A percentile compares a stretch with the other conserved stretches of the same genome.
These are phyloP conservation scores for Cystobasidium tubakii DNA, from an alignment of 768 basidiomycete species.

Conservation along the genomic window DNA sequence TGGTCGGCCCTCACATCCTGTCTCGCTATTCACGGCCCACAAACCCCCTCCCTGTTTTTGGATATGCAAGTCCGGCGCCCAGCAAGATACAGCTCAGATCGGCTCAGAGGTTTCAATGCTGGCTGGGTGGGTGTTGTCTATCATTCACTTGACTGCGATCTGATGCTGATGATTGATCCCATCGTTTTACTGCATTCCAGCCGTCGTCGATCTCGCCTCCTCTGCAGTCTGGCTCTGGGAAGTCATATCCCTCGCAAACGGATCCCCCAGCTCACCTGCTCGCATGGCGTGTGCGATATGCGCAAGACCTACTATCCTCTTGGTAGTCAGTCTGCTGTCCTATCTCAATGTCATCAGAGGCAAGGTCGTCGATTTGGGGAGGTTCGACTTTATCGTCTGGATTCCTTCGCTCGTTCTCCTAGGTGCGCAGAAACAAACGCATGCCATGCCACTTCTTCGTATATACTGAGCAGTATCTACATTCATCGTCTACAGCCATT, in stretches of 20 bases:
- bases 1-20: conserved; percentile 30
- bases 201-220: conserved; percentile 20
- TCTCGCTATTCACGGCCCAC: conserved; percentile 12
- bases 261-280: conserved; percentile 9
- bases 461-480: too few relatives aligned
- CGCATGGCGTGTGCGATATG: conserved; percentile 36
- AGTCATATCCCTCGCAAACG: conserved; percentile 21
- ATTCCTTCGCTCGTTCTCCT: conserved; percentile 26
- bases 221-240: conserved; percentile 31
- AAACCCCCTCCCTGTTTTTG: conserved; percentile 23
- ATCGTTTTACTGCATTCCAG: background rate
- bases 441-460: too few relatives aligned
- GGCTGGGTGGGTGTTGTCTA: conserved; percentile 22
- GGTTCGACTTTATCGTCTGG: conserved; percentile 35
- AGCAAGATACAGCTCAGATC: conserved; percentile 24
- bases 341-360: conserved; percentile 32
- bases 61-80: background rate
- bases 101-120: conserved; percentile 32
- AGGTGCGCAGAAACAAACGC: background rate
- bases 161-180: background rate
- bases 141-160: background rate
- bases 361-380: conserved; percentile 26
- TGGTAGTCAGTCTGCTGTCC: conserved; percentile 33
- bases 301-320: conserved; percentile 24
- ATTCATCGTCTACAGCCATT: conserved; percentile 7